Conservation (phyloP, 768 basidiomycete genomes). For the Mycena olivaceomarginata region DNA sequence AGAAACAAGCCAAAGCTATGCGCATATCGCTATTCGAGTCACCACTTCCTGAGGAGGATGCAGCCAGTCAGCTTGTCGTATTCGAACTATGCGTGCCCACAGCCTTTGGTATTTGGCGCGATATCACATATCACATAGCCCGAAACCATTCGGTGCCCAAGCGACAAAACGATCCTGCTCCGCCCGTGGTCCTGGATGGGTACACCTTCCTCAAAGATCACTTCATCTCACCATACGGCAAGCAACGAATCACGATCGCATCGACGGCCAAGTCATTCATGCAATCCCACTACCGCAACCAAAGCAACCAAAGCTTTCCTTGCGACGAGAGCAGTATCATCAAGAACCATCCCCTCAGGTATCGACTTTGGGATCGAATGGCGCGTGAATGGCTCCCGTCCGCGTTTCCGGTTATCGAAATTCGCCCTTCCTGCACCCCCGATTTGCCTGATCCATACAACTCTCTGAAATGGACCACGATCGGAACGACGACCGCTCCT, state of each 20-base stretch:
- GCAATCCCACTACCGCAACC: constrained; percentile 53
- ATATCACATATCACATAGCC: constrained; percentile 54
- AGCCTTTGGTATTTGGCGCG: constrained; percentile 66
- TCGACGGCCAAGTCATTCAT: constrained; percentile 58
- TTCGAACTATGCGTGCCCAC: constrained; percentile 66
- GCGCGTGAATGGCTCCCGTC: constrained; percentile 12
- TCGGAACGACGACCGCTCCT: constrained; percentile 58
- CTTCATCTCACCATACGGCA: background rate
- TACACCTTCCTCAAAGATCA: constrained; percentile 27
- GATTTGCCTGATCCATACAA: constrained; percentile 57
- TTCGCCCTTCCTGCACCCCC: constrained; percentile 52
- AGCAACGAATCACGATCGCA: constrained; percentile 56
- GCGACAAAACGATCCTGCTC: background rate
- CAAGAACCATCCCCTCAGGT: constrained; percentile 26
- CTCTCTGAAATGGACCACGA: constrained; percentile 59
- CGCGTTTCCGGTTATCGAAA: constrained; percentile 13
- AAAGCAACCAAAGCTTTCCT: background rate
- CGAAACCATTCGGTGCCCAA: background rate
- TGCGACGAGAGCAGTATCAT: constrained; percentile 3
- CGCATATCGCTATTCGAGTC: constrained; percentile 64
- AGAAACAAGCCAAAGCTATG: constrained; percentile 42
- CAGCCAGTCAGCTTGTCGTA: constrained; percentile 53
- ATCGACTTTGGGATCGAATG: constrained; percentile 13
- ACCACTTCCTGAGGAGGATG: constrained; percentile 60
- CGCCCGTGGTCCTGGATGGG: constrained; percentile 7